Evolutionary conservation across 2,329 filamentous ascomycete genomes (phyloP), one percentile per base, ranked within the genome.

Genomic region (Sporothrix sp.): DNA sequence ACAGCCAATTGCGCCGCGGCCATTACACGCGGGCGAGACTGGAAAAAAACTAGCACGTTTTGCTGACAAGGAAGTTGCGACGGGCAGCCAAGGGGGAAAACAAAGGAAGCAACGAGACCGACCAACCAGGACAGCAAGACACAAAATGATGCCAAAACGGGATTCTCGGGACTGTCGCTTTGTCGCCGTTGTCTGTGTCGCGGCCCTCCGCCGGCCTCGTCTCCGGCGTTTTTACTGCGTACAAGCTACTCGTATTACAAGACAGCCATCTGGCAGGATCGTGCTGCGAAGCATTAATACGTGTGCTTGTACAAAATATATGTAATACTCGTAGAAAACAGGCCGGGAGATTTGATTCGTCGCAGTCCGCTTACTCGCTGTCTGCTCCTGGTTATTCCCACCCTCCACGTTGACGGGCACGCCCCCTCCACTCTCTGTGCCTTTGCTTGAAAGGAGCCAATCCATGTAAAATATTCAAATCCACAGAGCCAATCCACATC

Each of bases 371-470:
- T 44, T 32, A 21, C 18, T 23, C 33, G 23, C n/a, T n/a, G 32
- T 40, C 36, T 35, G 33, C 25, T 32, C 36, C 25, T 39, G 18
- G 25, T 39, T 32, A 48, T 32, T 39, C 25, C 36, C 45, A 48
- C 45, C 45, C 45, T 45, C 20, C 42, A 45, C 30, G 30, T 45
- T 25, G 20, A 45, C 20, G 7, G 16, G 28, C 32, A 27, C 44
- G 18, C 18, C 42, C 42, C 42, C 39, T 43, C 39, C 39, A 43
- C 39, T 43, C 21, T 43, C 27, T 11, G n/a, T 43, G n/a, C n/a
- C n/a, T n/a, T n/a, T n/a, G n/a, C n/a, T n/a, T n/a, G n/a, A n/a
- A n/a, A n/a, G n/a, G n/a, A n/a, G n/a, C n/a, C n/a, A n/a, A n/a
- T n/a, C n/a, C n/a, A n/a, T n/a, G n/a, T n/a, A n/a, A n/a, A n/a